Evolutionary conservation across 768 basidiomycete species (phyloP).

Genomic region (Cystoderma amianthinum): DNA sequence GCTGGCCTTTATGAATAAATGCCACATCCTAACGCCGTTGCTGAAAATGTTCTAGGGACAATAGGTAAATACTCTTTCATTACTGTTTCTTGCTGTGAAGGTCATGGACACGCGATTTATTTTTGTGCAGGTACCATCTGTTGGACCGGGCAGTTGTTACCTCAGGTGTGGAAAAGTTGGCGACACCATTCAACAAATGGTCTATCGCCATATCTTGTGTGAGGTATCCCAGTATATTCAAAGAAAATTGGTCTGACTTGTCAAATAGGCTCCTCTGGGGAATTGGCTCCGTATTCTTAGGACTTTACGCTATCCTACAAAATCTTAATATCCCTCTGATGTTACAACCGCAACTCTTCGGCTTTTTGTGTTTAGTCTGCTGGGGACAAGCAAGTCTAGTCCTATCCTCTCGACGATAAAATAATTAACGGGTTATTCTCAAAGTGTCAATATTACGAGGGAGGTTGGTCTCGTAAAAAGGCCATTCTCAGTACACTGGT

Average conservation of each 20-base stretch:
- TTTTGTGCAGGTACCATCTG: constrained; percentile 52
- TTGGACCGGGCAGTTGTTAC: constrained; percentile 63
- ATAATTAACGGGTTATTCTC: not conserved
- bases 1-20: constrained; percentile 15
- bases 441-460: constrained; percentile 65
- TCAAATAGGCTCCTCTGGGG: constrained; percentile 59
- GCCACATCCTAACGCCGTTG: constrained; percentile 37
- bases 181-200: constrained; percentile 61
- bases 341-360: constrained; percentile 61
- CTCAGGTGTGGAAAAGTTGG: constrained; percentile 72
- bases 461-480: constrained; percentile 24
- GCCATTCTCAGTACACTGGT: constrained; percentile 27
- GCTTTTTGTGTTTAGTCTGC: constrained; percentile 48
- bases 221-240: constrained; percentile 10
- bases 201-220: constrained; percentile 64
- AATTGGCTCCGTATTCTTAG: constrained; percentile 49
- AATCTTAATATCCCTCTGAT: constrained; percentile 68
- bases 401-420: not conserved
- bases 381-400: constrained; percentile 54
- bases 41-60: constrained; percentile 67
- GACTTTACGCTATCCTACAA: constrained; percentile 61
- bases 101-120: no score
- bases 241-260: no score
- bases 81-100: no score
- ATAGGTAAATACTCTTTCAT: constrained; percentile 39